A percentile compares a stretch with the other conserved stretches of the same genome.
Evolutionary conservation across 2,329 filamentous ascomycete species (phyloP).

Genomic region (Hypoxylon sp.): DNA sequence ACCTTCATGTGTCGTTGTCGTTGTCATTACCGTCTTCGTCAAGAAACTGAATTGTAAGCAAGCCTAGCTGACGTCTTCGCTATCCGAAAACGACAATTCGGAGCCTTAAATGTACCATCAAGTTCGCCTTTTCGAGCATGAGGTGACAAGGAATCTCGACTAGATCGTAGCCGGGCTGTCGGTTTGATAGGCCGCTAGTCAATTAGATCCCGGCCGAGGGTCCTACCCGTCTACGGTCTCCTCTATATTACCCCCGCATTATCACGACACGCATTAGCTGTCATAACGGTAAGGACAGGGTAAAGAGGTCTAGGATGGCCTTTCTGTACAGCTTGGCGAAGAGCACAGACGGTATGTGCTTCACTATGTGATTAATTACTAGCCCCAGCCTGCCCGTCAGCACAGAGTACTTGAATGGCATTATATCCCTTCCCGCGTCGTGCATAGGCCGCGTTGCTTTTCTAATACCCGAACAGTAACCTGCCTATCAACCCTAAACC

Average conservation of each 20-base stretch:
- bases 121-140: conserved; percentile 43
- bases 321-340: conserved; percentile 15
- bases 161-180: conserved; percentile 38
- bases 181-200: conserved; percentile 42
- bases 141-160: conserved; percentile 35
- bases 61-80: conserved; percentile 19
- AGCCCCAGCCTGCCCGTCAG: conserved; percentile 14
- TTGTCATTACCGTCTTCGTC: not conserved
- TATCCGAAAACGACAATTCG: conserved; percentile 36
- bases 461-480: not conserved
- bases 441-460: conserved; percentile 10
- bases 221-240: conserved; percentile 22
- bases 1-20: conserved; percentile 9
- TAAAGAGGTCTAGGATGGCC: conserved; percentile 14
- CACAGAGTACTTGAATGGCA: conserved; percentile 33
- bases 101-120: conserved; percentile 33
- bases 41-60: conserved; percentile 4
- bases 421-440: conserved; percentile 19
- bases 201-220: conserved; percentile 34
- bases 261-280: conserved; percentile 35
- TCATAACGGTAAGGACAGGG: conserved; percentile 22
- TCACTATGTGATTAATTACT: conserved; percentile 29
- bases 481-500: not conserved
- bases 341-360: conserved; percentile 9
- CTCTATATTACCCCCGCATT: conserved; percentile 43